Percentiles rank a stretch among this genome's conserved stretches.
Conservation (phyloP, 768 basidiomycete species). For the Auricularia cornea region DNA sequence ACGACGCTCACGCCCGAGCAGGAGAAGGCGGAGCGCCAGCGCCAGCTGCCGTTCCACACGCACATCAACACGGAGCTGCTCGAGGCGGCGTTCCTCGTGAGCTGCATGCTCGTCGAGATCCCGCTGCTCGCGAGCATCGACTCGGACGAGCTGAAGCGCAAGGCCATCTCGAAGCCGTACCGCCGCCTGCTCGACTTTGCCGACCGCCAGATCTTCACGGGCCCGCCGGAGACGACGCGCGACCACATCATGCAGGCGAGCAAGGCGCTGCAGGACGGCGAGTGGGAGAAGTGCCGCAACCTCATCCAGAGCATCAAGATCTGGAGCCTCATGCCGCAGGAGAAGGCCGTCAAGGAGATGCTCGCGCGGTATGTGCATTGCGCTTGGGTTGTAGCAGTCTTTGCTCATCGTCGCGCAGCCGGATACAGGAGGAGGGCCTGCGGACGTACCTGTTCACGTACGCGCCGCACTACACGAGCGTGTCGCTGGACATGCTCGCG, state of each 20-base stretch:
- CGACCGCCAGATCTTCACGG: constrained; percentile 95
- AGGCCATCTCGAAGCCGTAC: constrained; percentile 95
- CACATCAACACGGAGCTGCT: constrained; percentile 98
- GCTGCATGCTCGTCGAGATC: constrained; percentile 98
- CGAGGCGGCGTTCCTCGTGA: constrained; percentile 95
- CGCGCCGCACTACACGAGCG: constrained; percentile 83
- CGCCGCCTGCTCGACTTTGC: constrained; percentile 91
- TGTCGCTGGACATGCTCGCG: constrained; percentile 82
- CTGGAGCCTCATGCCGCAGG: constrained; percentile 94
- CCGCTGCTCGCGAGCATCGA: constrained; percentile 91
- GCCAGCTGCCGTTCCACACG: constrained; percentile 98
- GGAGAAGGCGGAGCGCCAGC: constrained; percentile 91
- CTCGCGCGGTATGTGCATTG: constrained; percentile 80
- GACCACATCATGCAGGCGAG: constrained; percentile 99
- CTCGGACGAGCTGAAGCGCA: constrained; percentile 87
- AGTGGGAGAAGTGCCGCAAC: constrained; percentile 94
- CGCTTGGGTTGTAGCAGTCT: background rate
- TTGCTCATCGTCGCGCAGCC: constrained; percentile 38
- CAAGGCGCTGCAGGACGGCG: constrained; percentile 91
- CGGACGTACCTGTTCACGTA: constrained; percentile 98
- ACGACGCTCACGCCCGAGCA: constrained; percentile 79
- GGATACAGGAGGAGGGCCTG: constrained; percentile 96
- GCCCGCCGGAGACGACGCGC: constrained; percentile 95
- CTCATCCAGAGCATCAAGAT: constrained; percentile 95
- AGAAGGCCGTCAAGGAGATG: constrained; percentile 84